Conservation (phyloP, 768 basidiomycete genomes). For the Jaapia argillacea region DNA sequence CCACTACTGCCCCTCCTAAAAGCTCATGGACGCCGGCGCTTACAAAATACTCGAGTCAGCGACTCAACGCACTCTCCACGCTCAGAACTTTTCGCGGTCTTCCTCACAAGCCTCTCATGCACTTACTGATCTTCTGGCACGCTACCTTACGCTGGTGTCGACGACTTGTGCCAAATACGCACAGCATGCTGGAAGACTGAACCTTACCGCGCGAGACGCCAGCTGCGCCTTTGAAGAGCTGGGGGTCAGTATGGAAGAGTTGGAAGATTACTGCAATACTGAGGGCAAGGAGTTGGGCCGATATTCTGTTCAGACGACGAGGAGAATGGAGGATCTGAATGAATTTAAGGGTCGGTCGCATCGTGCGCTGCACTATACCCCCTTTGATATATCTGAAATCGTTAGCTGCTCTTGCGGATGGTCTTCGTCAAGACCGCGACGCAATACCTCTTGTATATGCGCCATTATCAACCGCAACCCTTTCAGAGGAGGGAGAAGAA, state of each 20-base stretch:
- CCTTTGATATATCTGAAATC: constrained; percentile 16
- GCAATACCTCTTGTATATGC: constrained; percentile 38
- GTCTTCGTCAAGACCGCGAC: constrained; percentile 44
- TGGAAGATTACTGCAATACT: constrained; percentile 51
- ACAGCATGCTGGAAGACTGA: constrained; percentile 60
- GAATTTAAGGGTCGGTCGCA: constrained; percentile 58
- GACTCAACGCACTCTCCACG: constrained; percentile 62
- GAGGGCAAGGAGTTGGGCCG: constrained; percentile 64
- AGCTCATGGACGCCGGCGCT: constrained; percentile 50
- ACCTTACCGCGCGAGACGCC: constrained; percentile 49
- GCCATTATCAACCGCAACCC: constrained; percentile 15
- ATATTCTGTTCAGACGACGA: constrained; percentile 52
- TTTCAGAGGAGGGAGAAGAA: constrained; percentile 20
- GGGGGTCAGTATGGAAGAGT: constrained; percentile 61
- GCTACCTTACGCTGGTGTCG: constrained; percentile 59
- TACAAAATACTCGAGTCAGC: constrained; percentile 59
- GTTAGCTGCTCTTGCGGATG: constrained; percentile 50
- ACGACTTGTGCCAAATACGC: constrained; percentile 65
- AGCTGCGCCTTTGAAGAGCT: constrained; percentile 63
- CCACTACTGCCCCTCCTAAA: too few species aligned
- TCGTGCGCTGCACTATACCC: constrained; percentile 12
- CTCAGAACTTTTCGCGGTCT: constrained; percentile 66
- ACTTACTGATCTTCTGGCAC: constrained; percentile 66
- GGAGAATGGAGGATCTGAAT: constrained; percentile 61
- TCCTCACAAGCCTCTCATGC: constrained; percentile 63